Evolutionary conservation across 805 yeast species (phyloP).

Genomic region (Yarrowia sp.): DNA sequence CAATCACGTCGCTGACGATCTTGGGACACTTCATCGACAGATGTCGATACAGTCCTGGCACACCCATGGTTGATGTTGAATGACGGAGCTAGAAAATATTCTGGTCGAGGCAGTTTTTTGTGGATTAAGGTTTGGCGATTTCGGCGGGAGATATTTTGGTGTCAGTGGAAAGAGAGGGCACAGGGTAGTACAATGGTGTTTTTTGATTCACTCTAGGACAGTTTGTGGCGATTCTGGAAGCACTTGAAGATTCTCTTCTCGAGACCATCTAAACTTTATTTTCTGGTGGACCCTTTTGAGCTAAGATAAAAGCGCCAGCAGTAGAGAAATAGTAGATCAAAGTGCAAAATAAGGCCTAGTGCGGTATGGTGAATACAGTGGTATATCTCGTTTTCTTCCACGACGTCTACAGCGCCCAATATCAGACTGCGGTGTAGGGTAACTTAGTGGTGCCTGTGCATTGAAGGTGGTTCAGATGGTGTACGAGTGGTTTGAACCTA

Average conservation of each 20-base stretch:
- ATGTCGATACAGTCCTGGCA: conserved; percentile 98
- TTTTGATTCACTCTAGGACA: not conserved
- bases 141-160: not conserved
- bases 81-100: no score
- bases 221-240: no score
- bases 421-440: not conserved
- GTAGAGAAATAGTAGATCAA: no score
- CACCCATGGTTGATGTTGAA: conserved; percentile 51
- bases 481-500: no score
- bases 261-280: not conserved
- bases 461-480: no score
- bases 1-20: conserved; percentile 85
- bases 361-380: no score
- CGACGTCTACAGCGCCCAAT: not conserved
- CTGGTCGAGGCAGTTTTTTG: not conserved
- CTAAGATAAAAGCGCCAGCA: no score
- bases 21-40: conserved; percentile 89
- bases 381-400: not conserved
- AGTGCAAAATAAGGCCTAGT: no score
- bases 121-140: not conserved
- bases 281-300: no score
- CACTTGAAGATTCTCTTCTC: not conserved
- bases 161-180: not conserved
- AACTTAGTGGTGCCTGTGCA: not conserved
- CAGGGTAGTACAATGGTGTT: not conserved